phyloP scores from a whole-genome alignment of 2,329 filamentous ascomycete species.

The Leptographium wingfieldii region DNA sequence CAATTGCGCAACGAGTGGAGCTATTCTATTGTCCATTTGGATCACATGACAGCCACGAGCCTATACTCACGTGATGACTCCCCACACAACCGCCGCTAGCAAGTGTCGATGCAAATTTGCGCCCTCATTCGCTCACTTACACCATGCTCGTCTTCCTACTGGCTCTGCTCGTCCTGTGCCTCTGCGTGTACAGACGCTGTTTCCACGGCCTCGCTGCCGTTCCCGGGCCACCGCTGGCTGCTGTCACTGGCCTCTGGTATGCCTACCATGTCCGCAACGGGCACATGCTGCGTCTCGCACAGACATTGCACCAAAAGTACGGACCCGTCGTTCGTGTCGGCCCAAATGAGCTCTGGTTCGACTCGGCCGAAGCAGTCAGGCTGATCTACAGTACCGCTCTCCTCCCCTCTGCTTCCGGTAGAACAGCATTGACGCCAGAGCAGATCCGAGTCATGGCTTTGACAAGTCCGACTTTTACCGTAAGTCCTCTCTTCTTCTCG shows the following conservation, averaged over 20 bases:
- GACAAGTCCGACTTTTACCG: conserved; percentile 41
- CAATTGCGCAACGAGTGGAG: too few species aligned
- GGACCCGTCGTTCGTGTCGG: conserved; percentile 39
- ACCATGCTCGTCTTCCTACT: not conserved
- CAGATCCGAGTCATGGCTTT: conserved; percentile 33
- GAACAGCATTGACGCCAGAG: not conserved
- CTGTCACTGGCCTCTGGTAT: conserved; percentile 35
- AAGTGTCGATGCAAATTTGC: not conserved
- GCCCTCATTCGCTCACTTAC: not conserved
- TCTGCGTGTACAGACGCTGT: conserved; percentile 21
- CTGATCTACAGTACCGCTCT: conserved; percentile 31
- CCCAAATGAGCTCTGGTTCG: conserved; percentile 41
- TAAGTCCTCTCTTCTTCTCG: conserved; percentile 16
- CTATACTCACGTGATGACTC: too few species aligned
- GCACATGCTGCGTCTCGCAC: conserved; percentile 26
- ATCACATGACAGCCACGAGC: too few species aligned
- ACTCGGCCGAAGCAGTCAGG: conserved; percentile 33
- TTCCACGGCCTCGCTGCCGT: conserved; percentile 31
- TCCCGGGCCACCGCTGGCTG: conserved; percentile 34
- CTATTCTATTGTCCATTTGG: too few species aligned
- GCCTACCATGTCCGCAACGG: conserved; percentile 33
- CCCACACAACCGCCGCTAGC: too few species aligned
- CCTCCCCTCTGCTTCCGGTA: not conserved
- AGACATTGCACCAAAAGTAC: conserved; percentile 31
- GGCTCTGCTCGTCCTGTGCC: not conserved